phyloP scores from a whole-genome alignment of 2,329 filamentous ascomycete genomes.

The Zarea fungicola region DNA sequence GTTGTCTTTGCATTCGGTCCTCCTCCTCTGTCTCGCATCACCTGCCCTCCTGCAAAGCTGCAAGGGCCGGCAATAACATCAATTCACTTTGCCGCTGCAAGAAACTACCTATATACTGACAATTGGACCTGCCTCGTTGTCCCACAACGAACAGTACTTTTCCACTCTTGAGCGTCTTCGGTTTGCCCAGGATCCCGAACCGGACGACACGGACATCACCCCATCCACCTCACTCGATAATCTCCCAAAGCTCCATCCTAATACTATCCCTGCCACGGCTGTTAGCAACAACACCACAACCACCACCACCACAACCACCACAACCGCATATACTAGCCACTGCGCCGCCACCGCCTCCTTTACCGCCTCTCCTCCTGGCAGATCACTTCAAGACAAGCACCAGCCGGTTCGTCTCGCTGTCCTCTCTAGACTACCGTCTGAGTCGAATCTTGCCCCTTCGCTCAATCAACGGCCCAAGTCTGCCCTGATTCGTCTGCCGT shows the following conservation, averaged over 20 bases:
- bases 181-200: constrained; percentile 47
- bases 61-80: too few species aligned
- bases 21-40: neutral
- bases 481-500: constrained; percentile 7
- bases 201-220: constrained; percentile 25
- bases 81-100: neutral
- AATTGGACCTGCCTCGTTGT: neutral
- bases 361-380: neutral
- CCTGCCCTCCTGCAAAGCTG: neutral
- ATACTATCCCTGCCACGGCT: constrained; percentile 19
- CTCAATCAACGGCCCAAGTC: constrained; percentile 10
- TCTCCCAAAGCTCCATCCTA: constrained; percentile 19
- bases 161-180: constrained; percentile 65
- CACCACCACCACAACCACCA: constrained; percentile 7
- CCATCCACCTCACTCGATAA: constrained; percentile 20
- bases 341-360: neutral
- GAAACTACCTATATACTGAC: neutral
- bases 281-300: constrained; percentile 11
- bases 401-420: constrained; percentile 11
- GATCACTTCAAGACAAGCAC: constrained; percentile 6
- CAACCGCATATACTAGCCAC: constrained; percentile 2
- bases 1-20: neutral
- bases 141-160: constrained; percentile 53
- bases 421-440: constrained; percentile 9
- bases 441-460: neutral